Conservation (phyloP, 2,329 filamentous ascomycete genomes). For the Epichloe elymi region DNA sequence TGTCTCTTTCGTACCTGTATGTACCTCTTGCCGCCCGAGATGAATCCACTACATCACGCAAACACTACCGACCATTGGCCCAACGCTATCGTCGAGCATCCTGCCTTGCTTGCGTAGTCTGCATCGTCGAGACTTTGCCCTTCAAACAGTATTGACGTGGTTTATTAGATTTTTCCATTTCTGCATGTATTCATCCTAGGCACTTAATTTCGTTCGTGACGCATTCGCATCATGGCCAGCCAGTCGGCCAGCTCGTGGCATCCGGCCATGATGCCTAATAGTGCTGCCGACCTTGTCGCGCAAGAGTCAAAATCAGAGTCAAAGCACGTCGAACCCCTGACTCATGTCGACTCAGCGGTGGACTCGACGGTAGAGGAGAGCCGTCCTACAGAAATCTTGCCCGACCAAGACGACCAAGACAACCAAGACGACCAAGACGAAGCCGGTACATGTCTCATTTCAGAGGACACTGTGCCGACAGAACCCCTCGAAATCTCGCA, state of each 20-base stretch:
- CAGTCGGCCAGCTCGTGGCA: conserved; percentile 26
- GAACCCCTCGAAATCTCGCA: background rate
- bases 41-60: background rate
- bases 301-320: background rate
- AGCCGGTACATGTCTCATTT: conserved; percentile 12
- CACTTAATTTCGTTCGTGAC: conserved; percentile 2
- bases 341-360: background rate
- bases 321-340: background rate
- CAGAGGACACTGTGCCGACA: conserved; percentile 6
- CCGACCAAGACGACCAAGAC: background rate
- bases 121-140: conserved; percentile 3
- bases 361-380: background rate
- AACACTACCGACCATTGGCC: background rate
- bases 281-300: conserved; percentile 3
- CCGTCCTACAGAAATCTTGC: background rate
- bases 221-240: conserved; percentile 22
- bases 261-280: conserved; percentile 27
- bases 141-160: background rate
- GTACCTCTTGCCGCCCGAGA: background rate
- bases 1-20: conserved; percentile 3
- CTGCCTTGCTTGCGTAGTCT: background rate
- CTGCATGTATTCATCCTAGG: conserved; percentile 2
- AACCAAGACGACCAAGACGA: conserved; percentile 5
- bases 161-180: background rate
- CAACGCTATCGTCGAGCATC: background rate